Percentiles rank a stretch among this genome's conserved stretches.
Conservation (phyloP, 148 eudicot genomes). For the Nyssa sinensis region DNA sequence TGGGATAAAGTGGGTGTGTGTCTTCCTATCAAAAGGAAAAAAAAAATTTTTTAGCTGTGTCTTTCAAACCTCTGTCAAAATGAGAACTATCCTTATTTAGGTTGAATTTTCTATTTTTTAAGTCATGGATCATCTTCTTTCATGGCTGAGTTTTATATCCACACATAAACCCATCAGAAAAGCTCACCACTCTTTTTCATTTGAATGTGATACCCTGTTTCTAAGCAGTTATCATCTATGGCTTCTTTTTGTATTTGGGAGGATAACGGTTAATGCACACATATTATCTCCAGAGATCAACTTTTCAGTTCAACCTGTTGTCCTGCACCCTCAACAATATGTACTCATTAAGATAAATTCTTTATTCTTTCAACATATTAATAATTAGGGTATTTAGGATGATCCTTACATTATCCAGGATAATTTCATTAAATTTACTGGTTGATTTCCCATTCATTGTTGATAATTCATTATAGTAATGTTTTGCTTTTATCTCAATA, state of each 20-base stretch:
- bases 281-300: too few species aligned
- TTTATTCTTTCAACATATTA: too few species aligned
- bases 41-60: too few species aligned
- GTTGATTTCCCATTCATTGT: too few species aligned
- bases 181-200: background rate
- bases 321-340: slow-evolving; percentile 1
- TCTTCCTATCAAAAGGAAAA: too few species aligned
- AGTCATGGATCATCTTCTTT: background rate
- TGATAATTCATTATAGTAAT: too few species aligned
- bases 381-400: background rate
- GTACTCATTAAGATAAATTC: too few species aligned
- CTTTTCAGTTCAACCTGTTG: too few species aligned
- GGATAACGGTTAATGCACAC: too few species aligned
- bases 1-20: too few species aligned
- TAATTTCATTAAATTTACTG: background rate
- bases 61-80: background rate
- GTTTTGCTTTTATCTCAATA: background rate
- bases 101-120: background rate
- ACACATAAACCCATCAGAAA: background rate
- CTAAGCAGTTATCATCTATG: background rate
- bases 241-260: slow-evolving; percentile 7
- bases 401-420: background rate
- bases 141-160: background rate
- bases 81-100: background rate
- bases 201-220: background rate